Conservation (phyloP, 2,329 filamentous ascomycete species). For the Allantophomopsis cytisporea region DNA sequence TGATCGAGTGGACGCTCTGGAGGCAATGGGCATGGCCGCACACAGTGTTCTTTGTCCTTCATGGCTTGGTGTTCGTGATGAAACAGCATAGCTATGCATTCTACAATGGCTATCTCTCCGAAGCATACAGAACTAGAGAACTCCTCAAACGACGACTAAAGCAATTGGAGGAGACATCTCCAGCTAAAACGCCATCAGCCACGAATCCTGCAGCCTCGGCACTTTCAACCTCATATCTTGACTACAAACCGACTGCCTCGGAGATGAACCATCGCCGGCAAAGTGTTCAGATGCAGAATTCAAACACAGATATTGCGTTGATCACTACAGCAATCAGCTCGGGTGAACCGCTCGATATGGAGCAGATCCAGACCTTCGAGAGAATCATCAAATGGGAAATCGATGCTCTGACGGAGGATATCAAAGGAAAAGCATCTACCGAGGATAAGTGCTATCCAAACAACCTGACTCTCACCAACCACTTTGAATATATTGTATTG, state of each 20-base stretch:
- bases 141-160: slow-evolving; percentile 34
- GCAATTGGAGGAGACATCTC: slow-evolving; percentile 39
- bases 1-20: slow-evolving; percentile 52
- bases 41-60: slow-evolving; percentile 64
- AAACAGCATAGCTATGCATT: slow-evolving; percentile 73
- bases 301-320: slow-evolving; percentile 35
- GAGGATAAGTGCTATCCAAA: slow-evolving; percentile 44
- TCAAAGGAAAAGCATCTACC: slow-evolving; percentile 41
- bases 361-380: slow-evolving; percentile 50
- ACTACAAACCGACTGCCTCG: slow-evolving; percentile 24
- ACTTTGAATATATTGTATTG: slow-evolving; percentile 60
- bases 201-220: slow-evolving; percentile 26
- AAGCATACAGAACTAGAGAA: slow-evolving; percentile 36
- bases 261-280: slow-evolving; percentile 26
- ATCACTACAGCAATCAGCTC: slow-evolving; percentile 50
- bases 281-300: slow-evolving; percentile 14
- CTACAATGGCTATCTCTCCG: slow-evolving; percentile 62
- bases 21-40: slow-evolving; percentile 77
- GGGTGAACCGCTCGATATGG: slow-evolving; percentile 40
- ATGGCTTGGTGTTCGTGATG: slow-evolving; percentile 67
- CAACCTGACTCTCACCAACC: slow-evolving; percentile 52
- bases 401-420: slow-evolving; percentile 44
- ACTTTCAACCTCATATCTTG: slow-evolving; percentile 31
- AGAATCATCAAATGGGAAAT: slow-evolving; percentile 50
- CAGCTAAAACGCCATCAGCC: slow-evolving; percentile 26